These are phyloP conservation scores for Xerocomellus amylosporus DNA, from an alignment of 768 basidiomycete species.

Conservation along the genomic window DNA sequence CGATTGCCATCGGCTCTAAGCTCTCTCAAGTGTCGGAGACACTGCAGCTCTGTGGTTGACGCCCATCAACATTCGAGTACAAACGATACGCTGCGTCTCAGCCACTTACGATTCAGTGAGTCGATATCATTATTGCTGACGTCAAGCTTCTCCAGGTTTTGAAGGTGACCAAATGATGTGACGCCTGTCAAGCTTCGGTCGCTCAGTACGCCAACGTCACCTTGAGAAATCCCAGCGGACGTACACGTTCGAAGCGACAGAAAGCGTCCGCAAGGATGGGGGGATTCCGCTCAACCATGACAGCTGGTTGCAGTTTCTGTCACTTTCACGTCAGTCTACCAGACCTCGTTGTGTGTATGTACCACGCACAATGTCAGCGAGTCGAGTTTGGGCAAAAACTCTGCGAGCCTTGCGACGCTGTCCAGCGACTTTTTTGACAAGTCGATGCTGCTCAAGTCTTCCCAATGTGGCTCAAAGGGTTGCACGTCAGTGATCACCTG, in stretches of 20 bases:
- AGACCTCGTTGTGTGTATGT: background rate
- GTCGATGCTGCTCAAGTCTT: conserved; percentile 70
- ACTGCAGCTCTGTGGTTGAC: conserved; percentile 68
- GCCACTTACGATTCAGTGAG: conserved; percentile 74
- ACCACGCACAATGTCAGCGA: conserved; percentile 67
- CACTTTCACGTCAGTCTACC: conserved; percentile 16
- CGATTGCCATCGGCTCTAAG: conserved; percentile 87
- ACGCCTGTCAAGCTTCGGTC: conserved; percentile 69
- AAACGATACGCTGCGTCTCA: background rate
- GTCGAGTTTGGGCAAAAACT: conserved; percentile 84
- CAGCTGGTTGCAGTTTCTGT: conserved; percentile 70
- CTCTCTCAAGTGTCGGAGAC: conserved; percentile 82
- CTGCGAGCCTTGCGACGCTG: conserved; percentile 72
- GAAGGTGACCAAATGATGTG: conserved; percentile 85
- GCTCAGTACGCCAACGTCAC: conserved; percentile 15
- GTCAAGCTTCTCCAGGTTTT: conserved; percentile 85
- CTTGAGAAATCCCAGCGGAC: conserved; percentile 10
- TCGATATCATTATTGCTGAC: conserved; percentile 89
- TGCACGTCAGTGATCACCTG: conserved; percentile 92
- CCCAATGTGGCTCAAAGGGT: conserved; percentile 95
- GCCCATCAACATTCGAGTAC: conserved; percentile 5
- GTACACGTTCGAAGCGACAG: conserved; percentile 72
- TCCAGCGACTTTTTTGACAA: conserved; percentile 59
- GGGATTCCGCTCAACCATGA: conserved; percentile 82
- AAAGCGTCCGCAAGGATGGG: conserved; percentile 66